A percentile compares a stretch with the other conserved stretches of the same genome.
Evolutionary conservation across 1,284 basidiomycete species (phyloP).

Genomic region (Fomes fomentarius): DNA sequence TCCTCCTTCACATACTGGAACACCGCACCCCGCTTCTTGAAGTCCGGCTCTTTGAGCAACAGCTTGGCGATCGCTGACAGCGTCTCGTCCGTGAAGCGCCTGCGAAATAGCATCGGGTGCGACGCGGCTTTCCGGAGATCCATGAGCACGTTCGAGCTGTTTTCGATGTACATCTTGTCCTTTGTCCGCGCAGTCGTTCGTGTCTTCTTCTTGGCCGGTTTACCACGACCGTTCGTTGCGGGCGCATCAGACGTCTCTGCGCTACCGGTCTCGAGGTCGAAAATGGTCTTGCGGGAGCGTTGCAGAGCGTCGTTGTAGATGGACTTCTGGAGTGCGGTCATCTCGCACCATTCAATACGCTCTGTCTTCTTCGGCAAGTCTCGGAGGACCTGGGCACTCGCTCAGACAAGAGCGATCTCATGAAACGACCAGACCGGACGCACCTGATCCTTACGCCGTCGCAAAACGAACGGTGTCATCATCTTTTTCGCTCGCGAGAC

Average conservation of each 20-base stretch:
- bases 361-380: constrained; percentile 94
- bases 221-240: constrained; percentile 35
- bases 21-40: constrained; percentile 76
- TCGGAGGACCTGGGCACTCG: constrained; percentile 72
- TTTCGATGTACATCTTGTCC: constrained; percentile 75
- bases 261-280: constrained; percentile 51
- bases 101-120: constrained; percentile 95
- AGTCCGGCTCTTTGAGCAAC: constrained; percentile 91
- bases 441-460: constrained; percentile 92
- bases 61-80: constrained; percentile 80
- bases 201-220: constrained; percentile 50
- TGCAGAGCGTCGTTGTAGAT: constrained; percentile 89
- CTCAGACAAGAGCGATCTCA: background rate
- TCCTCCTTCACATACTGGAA: constrained; percentile 89
- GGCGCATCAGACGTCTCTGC: constrained; percentile 40
- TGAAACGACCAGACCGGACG: constrained; percentile 3
- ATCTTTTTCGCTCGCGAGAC: constrained; percentile 96
- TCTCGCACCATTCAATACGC: constrained; percentile 91
- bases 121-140: constrained; percentile 94
- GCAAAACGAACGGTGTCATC: constrained; percentile 98
- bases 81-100: constrained; percentile 78
- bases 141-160: constrained; percentile 92
- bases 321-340: constrained; percentile 83
- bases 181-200: constrained; percentile 51
- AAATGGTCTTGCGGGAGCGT: constrained; percentile 82